Percentiles rank a stretch among this genome's conserved stretches.
Evolutionary conservation across 805 yeast genomes (phyloP).

Genomic region (Candida vaughaniae): DNA sequence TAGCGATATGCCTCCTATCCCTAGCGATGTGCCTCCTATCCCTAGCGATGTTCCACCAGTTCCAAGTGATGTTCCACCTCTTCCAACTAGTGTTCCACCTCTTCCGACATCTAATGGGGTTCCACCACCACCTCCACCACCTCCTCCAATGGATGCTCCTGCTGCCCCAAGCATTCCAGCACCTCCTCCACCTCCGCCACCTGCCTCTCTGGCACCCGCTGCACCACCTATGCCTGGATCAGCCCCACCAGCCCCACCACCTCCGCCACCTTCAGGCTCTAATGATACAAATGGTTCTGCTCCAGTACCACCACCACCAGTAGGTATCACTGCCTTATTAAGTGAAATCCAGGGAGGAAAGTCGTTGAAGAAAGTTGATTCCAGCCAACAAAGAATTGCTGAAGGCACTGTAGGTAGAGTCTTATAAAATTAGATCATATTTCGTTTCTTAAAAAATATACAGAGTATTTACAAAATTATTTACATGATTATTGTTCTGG

Average conservation of each 20-base stretch:
- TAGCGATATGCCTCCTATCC: not conserved
- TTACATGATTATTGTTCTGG: slow-evolving; percentile 1
- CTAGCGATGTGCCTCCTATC: not conserved
- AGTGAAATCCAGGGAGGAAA: slow-evolving; percentile 59
- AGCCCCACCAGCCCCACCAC: slow-evolving; percentile 18
- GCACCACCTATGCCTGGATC: slow-evolving; percentile 19
- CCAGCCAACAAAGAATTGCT: slow-evolving; percentile 45
- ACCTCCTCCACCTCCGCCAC: slow-evolving; percentile 22
- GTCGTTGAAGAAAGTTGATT: slow-evolving; percentile 50
- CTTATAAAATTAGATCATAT: slow-evolving; percentile 12
- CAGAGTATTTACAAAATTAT: not conserved
- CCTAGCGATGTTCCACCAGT: slow-evolving; percentile 4
- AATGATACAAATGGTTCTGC: slow-evolving; percentile 29
- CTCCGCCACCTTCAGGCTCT: slow-evolving; percentile 32
- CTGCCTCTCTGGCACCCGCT: slow-evolving; percentile 26
- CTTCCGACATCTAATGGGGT: slow-evolving; percentile 13
- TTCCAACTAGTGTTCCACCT: slow-evolving; percentile 7
- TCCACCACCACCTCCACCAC: slow-evolving; percentile 9
- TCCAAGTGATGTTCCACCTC: too few relatives aligned
- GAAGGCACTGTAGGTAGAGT: slow-evolving; percentile 53
- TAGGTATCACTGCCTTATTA: slow-evolving; percentile 48
- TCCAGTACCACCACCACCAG: slow-evolving; percentile 22
- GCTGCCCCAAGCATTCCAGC: slow-evolving; percentile 21
- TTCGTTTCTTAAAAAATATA: not conserved
- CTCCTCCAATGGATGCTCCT: slow-evolving; percentile 17